Base-by-base conservation (phyloP, 169 alveolate genomes). In the Plasmodium ovale region DNA sequence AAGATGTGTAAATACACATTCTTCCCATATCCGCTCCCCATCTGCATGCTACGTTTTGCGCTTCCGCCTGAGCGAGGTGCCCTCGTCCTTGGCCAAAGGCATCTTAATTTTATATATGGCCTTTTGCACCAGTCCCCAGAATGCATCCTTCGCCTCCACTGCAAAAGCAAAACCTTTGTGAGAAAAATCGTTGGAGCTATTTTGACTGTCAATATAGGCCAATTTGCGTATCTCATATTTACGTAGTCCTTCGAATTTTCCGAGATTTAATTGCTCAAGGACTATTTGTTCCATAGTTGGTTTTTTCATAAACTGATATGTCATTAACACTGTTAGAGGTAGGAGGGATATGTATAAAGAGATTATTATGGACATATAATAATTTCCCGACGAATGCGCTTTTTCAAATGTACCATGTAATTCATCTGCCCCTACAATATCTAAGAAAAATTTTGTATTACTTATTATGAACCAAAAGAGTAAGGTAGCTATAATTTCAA, bases 281-380 rank as follows among this genome's bases (percentile, higher is more conserved):
- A 93, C 92, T 23, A 77, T 87, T 59, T 93, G 93, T 60, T 93
- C 94, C 92, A 93, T 79, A 25, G 95, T 85, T 1, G 94, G 95
- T 44, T 87, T 91, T 60, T 72, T 88, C 27, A 87, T 73, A 35
- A 71, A 51, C 60, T 72, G 92, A 74, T 92, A 93, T 23, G 82
- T 87, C 85, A 88, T 47, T 53, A 87, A 62, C 19, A 88, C 79
- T 73, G 87, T 64, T 35, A 93, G 67, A 3, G 95, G 95, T 33
- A 93, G 67, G 25, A 93, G 54, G 7, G 94, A 84, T 49, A 72
- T 82, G 49, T 91, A 85, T 21, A 93, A 31, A 12, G 93, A 62
- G 31, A 87, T 29, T 19, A 90, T 21, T 23, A 91, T 14, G 3
- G 87, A 88, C 6, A 70, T 51, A 87, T 91, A 93, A 82, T 82